A percentile compares a stretch with the other conserved stretches of the same genome.
Conservation (phyloP, 106 monocot genomes). For the Gastrodia elata region DNA sequence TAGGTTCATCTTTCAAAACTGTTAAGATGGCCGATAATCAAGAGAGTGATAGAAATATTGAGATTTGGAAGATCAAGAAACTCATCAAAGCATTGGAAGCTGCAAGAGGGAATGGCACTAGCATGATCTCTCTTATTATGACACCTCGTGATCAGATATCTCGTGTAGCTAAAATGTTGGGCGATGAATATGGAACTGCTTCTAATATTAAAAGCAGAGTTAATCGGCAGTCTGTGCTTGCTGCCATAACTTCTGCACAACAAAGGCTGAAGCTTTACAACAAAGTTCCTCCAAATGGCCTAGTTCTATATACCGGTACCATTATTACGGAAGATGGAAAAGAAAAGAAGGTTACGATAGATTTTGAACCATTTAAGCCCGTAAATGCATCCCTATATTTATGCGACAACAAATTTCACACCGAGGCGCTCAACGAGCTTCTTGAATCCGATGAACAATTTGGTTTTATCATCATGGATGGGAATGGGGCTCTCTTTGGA, state of each 20-base stretch:
- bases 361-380: constrained; percentile 23
- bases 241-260: constrained; percentile 47
- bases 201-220: constrained; percentile 37
- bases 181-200: constrained; percentile 25
- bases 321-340: constrained; percentile 53
- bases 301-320: constrained; percentile 45
- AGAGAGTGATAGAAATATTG: constrained; percentile 35
- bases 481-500: constrained; percentile 52
- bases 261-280: constrained; percentile 24
- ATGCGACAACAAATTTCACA: constrained; percentile 22
- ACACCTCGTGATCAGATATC: constrained; percentile 21
- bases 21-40: constrained; percentile 18
- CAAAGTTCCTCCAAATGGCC: constrained; percentile 27
- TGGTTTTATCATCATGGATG: constrained; percentile 48
- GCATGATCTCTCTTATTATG: constrained; percentile 42
- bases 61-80: constrained; percentile 43
- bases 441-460: constrained; percentile 30
- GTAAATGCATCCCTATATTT: constrained; percentile 20
- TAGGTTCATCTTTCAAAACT: constrained; percentile 1
- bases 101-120: constrained; percentile 55
- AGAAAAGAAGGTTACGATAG: constrained; percentile 43
- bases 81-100: constrained; percentile 45
- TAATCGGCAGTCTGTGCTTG: constrained; percentile 48
- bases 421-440: constrained; percentile 23
- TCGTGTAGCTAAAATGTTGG: constrained; percentile 22